phyloP scores from a whole-genome alignment of 305 asterid species.

The Fraxinus greggii region DNA sequence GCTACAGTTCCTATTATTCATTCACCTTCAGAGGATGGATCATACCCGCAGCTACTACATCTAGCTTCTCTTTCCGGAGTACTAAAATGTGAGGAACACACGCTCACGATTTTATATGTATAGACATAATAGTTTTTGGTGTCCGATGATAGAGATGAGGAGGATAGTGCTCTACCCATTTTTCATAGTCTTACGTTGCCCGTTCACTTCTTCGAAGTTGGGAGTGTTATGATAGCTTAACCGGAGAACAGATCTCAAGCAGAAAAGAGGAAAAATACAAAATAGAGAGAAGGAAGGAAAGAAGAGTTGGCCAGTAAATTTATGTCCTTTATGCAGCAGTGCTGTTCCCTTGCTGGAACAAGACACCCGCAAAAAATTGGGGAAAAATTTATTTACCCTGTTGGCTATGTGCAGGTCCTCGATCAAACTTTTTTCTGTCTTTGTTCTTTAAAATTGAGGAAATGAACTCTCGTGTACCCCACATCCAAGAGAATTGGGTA shows the following conservation, averaged over 20 bases:
- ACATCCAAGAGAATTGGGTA: neutral
- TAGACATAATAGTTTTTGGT: neutral
- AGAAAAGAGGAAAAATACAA: neutral
- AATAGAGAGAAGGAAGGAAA: neutral
- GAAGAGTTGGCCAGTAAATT: neutral
- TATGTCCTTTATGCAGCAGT: neutral
- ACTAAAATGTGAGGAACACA: constrained; percentile 60
- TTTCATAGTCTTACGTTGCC: neutral
- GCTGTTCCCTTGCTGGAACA: neutral
- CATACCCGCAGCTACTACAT: constrained; percentile 78
- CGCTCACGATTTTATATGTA: neutral
- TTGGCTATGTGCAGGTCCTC: neutral
- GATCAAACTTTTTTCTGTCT: neutral
- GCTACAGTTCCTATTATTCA: constrained; percentile 86
- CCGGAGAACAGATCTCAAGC: neutral
- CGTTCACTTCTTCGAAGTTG: neutral
- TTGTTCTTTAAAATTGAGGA: neutral
- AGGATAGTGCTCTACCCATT: neutral
- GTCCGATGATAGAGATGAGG: neutral
- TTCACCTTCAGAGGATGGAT: constrained; percentile 63
- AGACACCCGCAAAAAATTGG: neutral
- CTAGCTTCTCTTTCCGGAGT: constrained; percentile 89
- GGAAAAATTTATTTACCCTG: neutral
- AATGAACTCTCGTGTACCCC: neutral
- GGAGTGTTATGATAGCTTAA: neutral